Evolutionary conservation across 2,329 filamentous ascomycete species (phyloP), one percentile per base, ranked within the genome.

Genomic region (Pseudocercospora pini-densiflorae): DNA sequence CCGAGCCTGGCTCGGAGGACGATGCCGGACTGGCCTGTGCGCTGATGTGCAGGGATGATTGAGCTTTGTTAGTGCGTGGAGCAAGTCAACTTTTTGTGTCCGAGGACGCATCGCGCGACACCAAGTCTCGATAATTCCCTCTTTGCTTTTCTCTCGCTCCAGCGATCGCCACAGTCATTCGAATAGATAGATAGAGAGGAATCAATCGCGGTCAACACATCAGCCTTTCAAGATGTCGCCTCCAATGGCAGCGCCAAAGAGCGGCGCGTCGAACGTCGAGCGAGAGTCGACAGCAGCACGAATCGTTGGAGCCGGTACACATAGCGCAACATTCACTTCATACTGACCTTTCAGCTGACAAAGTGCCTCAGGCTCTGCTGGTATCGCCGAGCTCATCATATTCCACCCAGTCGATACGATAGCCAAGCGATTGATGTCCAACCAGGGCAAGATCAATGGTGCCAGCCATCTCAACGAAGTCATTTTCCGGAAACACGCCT

Each of bases 351-450:
- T 29, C 29, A n/a, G 53, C 33, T 61, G 61, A 71, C 57, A 59
- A 55, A 47, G 23, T 57, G 16, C 59, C 27, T 36, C 75, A 97
- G 94, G 94, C 77, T 92, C 90, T 77, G 93, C 94, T 77, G 94
- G 94, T 84, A 94, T 97, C 80, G 90, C 94, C 75, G 94, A 97
- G 83, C 85, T 97, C 77, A 89, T 93, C 77, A 89, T 97, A 80
- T 97, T 97, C 86, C 93, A 97, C 79, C 93, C 93, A 71, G 93
- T 99, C 80, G 95, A 99, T 83, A 99, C 95, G 59, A 97, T 96
- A 76, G 94, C 95, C 70, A 99, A 99, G 87, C 92, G 95, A 74
- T 88, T 99, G 82, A 99, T 99, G 95, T 97, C 93, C 88, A 97
- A 99, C 82, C 91, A 97, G 80, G 89, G 88, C 78, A 92, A 85